Evolutionary conservation across 805 yeast species (phyloP), one percentile per base, ranked within the genome.

Genomic region (Candida boidinii): DNA sequence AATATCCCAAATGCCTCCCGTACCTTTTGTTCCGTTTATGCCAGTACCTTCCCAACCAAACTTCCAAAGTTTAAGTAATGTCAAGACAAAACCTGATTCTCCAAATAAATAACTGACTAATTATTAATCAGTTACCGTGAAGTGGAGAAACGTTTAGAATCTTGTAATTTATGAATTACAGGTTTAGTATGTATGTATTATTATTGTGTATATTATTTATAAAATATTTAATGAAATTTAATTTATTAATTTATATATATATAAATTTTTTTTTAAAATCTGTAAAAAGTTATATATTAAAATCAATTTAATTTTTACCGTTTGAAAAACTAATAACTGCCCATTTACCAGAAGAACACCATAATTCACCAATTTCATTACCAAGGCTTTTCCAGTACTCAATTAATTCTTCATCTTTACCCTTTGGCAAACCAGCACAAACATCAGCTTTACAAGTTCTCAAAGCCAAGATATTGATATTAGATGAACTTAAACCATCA

Each of bases 381-480:
- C 83, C 78, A 49, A 59, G 60, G 24, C 57, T 50, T 53, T 48
- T 64, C 71, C 82, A 88, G 27, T 60, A 57, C 36, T 68, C 56
- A 28, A 73, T 66, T 41, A 90, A 66, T 49, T 75, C 66, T 45
- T 79, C 87, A 43, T 82, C 83, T 26, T 73, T 60, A 3, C 95
- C 96, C 25, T 64, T 68, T 4, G 69, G 66, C 41, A 92, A 70
- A 2, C 94, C 97, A 26, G 84, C 96, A 34, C 82, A 78, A 6
- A 88, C 97, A 53, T 92, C 98, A 1, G 97, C 96, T 60, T 92
- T 92, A 56, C 95, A 80, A 2, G 97, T 92, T 64, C 99, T 76
- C 46, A 92, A 68, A 22, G 94, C 73, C 37, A 86, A 63, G 18
- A 85, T 45, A 12, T 76, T 77, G 34, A 92, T 62, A 7, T 78